These are phyloP conservation scores for Spathaspora passalidarum DNA, from an alignment of 805 yeast species.

Conservation along the genomic window DNA sequence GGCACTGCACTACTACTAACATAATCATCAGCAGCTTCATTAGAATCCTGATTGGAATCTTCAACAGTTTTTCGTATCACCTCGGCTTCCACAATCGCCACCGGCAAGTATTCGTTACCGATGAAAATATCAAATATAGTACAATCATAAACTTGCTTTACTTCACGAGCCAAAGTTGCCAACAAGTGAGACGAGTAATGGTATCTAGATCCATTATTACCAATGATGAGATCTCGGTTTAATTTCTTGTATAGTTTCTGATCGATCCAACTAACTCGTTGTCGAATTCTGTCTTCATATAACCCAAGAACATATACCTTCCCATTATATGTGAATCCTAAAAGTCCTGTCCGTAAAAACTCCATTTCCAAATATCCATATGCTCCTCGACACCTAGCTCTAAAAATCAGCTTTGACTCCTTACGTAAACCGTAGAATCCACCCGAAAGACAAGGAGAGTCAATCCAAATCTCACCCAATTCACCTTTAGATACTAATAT, in stretches of 20 bases:
- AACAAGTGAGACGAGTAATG: slow-evolving; percentile 87
- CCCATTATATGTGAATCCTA: slow-evolving; percentile 87
- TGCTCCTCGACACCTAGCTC: slow-evolving; percentile 74
- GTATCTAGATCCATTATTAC: slow-evolving; percentile 46
- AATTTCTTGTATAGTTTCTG: slow-evolving; percentile 34
- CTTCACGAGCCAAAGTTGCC: slow-evolving; percentile 76
- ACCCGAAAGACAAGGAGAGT: slow-evolving; percentile 85
- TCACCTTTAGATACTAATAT: slow-evolving; percentile 69
- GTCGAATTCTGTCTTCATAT: slow-evolving; percentile 88
- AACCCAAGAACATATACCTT: slow-evolving; percentile 85
- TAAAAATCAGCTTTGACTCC: slow-evolving; percentile 71
- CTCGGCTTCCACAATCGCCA: slow-evolving; percentile 77
- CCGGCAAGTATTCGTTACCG: slow-evolving; percentile 79
- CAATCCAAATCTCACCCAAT: slow-evolving; percentile 98
- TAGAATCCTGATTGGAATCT: slow-evolving; percentile 16
- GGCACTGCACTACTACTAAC: slow-evolving; percentile 35
- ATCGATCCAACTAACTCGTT: slow-evolving; percentile 66
- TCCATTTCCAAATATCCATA: slow-evolving; percentile 70
- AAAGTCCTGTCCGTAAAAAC: slow-evolving; percentile 83
- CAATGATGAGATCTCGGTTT: slow-evolving; percentile 30
- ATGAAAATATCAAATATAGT: slow-evolving; percentile 84
- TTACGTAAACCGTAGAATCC: slow-evolving; percentile 76
- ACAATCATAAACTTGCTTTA: slow-evolving; percentile 81
- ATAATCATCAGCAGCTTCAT: slow-evolving; percentile 8
- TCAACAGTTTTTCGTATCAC: slow-evolving; percentile 36